phyloP scores from a whole-genome alignment of 441 rosid species.

The Theobroma grandiflorum region DNA sequence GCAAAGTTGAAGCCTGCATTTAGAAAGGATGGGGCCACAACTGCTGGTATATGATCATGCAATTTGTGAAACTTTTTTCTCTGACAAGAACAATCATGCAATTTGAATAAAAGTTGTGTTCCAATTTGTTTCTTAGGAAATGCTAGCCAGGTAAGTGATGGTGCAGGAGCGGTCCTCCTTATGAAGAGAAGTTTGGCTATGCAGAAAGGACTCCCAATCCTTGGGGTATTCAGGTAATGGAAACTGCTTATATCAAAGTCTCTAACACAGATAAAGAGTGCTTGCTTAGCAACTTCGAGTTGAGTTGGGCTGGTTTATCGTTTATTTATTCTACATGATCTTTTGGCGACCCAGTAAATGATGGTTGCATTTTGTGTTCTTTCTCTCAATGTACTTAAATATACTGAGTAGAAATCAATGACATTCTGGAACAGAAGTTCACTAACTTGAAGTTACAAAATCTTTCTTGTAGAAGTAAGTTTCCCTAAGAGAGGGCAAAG shows the following conservation, averaged over 20 bases:
- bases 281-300: neutral
- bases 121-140: constrained; percentile 52
- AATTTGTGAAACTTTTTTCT: neutral
- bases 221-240: constrained; percentile 69
- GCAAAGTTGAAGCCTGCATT: constrained; percentile 76
- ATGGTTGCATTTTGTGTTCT: neutral
- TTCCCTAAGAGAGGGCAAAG: neutral
- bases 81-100: constrained; percentile 1
- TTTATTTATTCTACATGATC: neutral
- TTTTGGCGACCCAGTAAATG: constrained; percentile 7
- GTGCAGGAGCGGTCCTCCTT: constrained; percentile 81
- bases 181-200: constrained; percentile 75
- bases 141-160: constrained; percentile 84
- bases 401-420: neutral
- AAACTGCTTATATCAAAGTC: neutral
- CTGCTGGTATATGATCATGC: constrained; percentile 58
- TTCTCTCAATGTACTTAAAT: neutral
- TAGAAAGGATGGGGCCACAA: constrained; percentile 65
- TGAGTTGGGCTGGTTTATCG: neutral
- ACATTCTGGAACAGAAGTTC: neutral
- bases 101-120: constrained; percentile 21
- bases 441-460: neutral
- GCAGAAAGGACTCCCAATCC: constrained; percentile 73
- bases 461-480: neutral
- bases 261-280: neutral